Evolutionary conservation across 805 yeast species (phyloP).

Genomic region (Lachancea mirantina): DNA sequence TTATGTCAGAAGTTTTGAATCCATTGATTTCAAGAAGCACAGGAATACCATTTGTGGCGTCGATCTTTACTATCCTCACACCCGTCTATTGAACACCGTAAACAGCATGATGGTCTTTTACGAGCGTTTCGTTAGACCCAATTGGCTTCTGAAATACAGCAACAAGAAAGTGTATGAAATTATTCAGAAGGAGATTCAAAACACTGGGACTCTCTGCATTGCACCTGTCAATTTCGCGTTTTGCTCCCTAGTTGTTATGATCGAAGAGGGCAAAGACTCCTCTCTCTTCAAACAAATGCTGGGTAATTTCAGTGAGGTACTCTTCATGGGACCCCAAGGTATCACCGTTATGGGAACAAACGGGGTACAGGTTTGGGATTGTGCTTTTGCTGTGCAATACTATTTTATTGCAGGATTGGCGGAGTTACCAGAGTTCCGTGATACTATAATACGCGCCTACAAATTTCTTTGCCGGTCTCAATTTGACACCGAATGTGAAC

Average conservation of each 20-base stretch:
- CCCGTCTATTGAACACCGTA: slow-evolving; percentile 52
- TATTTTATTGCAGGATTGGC: slow-evolving; percentile 73
- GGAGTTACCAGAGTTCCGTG: slow-evolving; percentile 55
- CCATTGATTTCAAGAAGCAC: slow-evolving; percentile 60
- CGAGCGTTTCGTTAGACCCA: slow-evolving; percentile 69
- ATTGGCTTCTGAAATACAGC: slow-evolving; percentile 52
- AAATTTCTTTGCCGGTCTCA: slow-evolving; percentile 74
- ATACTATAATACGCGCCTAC: slow-evolving; percentile 57
- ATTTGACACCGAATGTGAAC: slow-evolving; percentile 70
- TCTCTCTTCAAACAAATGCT: slow-evolving; percentile 47
- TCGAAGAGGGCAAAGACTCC: slow-evolving; percentile 67
- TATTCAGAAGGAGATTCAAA: slow-evolving; percentile 63
- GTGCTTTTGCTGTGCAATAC: slow-evolving; percentile 84
- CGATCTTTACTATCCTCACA: slow-evolving; percentile 91
- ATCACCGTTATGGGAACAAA: slow-evolving; percentile 94
- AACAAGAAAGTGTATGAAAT: slow-evolving; percentile 51
- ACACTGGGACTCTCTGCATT: slow-evolving; percentile 76
- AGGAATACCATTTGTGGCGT: slow-evolving; percentile 86
- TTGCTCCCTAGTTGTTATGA: slow-evolving; percentile 61
- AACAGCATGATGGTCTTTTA: slow-evolving; percentile 56
- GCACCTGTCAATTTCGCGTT: slow-evolving; percentile 93
- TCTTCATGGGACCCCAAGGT: slow-evolving; percentile 86
- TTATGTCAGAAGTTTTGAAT: slow-evolving; percentile 56
- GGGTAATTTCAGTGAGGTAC: slow-evolving; percentile 61
- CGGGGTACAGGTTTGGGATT: slow-evolving; percentile 97